Evolutionary conservation across 1,284 basidiomycete species (phyloP), one percentile per base, ranked within the genome.

Genomic region (Ganoderma lucidum): DNA sequence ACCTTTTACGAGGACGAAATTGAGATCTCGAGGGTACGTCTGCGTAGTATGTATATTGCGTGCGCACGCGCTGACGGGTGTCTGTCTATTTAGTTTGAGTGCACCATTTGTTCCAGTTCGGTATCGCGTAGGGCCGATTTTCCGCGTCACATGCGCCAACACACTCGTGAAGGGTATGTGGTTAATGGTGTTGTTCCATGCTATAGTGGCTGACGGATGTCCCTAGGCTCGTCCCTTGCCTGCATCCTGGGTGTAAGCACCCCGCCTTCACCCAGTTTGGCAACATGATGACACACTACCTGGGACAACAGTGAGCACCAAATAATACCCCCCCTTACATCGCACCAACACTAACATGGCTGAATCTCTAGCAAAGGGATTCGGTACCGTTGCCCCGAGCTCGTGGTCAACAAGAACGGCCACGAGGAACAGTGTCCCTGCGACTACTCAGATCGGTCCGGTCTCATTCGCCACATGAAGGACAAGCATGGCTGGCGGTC

Each of bases 391-490:
- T 56, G 53, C 53, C 53, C 53, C 3, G 30, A 56, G 12, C 15
- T 17, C 15, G 32, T 14, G 30, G 17, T 56, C 30, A 6, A 32
- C 10, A 30, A 15, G 6, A 19, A 30, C 30, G 30, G 53, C 30
- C 3, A 8, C 4, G 35, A 35, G 35, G 12, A 32, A 3, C 14
- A 17, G 6, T 56, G 6, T 30, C 14, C 30, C 30, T 56, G 53
- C 32, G 14, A 56, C 28, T 32, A 15, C 30, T 32, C 53, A 9
- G 32, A 30, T 15, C 53, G 9, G 30, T 56, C 53, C 15, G 30
- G 53, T 15, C 53, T 56, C 28, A 32, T 56, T 28, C 53, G 32
- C 30, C 53, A 56, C 53, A 56, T 30, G 53, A 56, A 35, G 35
- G 35, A 35, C 35, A 35, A 35, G 35, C 35, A 35, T 35, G 35